Evolutionary conservation across 164 flowering plant genomes (phyloP).

Genomic region (Piper betle): DNA sequence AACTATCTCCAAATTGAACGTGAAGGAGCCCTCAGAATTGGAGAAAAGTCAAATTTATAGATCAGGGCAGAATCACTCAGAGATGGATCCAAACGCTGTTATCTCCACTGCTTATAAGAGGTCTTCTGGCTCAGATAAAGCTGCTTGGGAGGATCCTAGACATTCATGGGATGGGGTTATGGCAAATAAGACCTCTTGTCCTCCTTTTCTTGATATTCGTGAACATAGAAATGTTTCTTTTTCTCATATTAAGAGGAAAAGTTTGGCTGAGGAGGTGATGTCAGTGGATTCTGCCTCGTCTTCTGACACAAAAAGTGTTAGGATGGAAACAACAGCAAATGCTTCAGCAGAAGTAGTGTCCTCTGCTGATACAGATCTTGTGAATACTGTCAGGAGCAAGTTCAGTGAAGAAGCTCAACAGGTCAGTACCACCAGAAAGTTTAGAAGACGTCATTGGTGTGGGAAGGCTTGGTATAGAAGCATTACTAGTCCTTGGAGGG

Average conservation of each 20-base stretch:
- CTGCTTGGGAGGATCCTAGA: slow-evolving; percentile 12
- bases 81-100: not conserved
- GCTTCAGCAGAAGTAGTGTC: slow-evolving; percentile 2
- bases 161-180: slow-evolving; percentile 12
- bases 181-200: slow-evolving; percentile 5
- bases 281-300: slow-evolving; percentile 3
- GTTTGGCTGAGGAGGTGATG: slow-evolving; percentile 5
- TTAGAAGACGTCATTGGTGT: slow-evolving; percentile 10
- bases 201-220: slow-evolving; percentile 1
- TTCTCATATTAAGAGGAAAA: slow-evolving; percentile 5
- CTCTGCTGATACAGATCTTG: not conserved
- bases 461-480: slow-evolving; percentile 8
- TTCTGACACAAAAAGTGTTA: slow-evolving; percentile 5
- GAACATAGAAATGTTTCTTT: slow-evolving; percentile 2
- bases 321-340: not conserved
- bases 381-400: slow-evolving; percentile 1
- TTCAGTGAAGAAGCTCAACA: slow-evolving; percentile 1
- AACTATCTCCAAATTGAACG: not conserved
- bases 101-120: slow-evolving; percentile 3
- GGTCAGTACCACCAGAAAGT: not conserved
- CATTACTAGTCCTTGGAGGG: slow-evolving; percentile 12
- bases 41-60: not conserved
- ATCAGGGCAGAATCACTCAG: not conserved
- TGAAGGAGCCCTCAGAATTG: not conserved
- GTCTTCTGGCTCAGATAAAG: slow-evolving; percentile 8